Evolutionary conservation across 306 rosid species (phyloP).

Genomic region (Medicago arabica): DNA sequence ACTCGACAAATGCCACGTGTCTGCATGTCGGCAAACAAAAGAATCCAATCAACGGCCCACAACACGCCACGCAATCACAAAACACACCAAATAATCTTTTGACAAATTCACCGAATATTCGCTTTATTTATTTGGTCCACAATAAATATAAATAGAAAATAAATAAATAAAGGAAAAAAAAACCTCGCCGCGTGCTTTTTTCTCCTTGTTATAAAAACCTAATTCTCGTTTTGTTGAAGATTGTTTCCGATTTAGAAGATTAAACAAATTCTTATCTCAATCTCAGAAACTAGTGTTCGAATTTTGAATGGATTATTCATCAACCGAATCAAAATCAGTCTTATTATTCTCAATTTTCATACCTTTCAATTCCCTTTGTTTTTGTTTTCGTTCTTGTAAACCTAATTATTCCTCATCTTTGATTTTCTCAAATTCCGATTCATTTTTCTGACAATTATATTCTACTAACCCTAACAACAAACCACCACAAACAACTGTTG

Average conservation of each 20-base stretch:
- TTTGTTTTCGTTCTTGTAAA: conserved; percentile 28
- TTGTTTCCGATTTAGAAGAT: conserved; percentile 15
- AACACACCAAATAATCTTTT: too few species aligned
- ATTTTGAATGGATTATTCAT: conserved; percentile 67
- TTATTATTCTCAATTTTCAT: conserved; percentile 41
- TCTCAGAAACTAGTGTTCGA: conserved; percentile 15
- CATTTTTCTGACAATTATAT: conserved; percentile 46
- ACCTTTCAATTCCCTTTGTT: conserved; percentile 53
- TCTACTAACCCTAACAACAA: not conserved
- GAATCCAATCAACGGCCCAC: not conserved
- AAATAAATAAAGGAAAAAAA: not conserved
- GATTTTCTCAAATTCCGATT: conserved; percentile 48
- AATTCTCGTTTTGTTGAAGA: conserved; percentile 7
- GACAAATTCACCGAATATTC: conserved; percentile 31
- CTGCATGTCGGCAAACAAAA: not conserved
- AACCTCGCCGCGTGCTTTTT: conserved; percentile 4
- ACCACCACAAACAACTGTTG: conserved; percentile 33
- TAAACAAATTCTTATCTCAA: conserved; percentile 1
- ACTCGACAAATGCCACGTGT: conserved; percentile 10
- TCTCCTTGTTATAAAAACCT: not conserved
- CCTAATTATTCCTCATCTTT: conserved; percentile 40
- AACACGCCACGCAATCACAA: conserved; percentile 43
- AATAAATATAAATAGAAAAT: not conserved
- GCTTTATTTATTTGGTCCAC: conserved; percentile 6
- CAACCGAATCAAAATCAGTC: conserved; percentile 46